Base-by-base conservation (phyloP, 73 alveolate species). In the Paramecium sexaurelia region DNA sequence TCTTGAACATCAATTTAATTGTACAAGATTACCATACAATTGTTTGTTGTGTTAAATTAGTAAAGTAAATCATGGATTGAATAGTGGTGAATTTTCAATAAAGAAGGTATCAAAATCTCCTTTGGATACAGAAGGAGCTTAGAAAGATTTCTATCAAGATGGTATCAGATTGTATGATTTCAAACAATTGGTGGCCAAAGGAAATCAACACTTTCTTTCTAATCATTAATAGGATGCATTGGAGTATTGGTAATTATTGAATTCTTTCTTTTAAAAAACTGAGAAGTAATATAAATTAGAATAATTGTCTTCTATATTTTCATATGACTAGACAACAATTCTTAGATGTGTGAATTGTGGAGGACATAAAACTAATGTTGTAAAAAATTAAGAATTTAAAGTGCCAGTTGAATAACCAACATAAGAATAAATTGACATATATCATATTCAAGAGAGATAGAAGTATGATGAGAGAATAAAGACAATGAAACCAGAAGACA, bases 201-300 rank as follows among this genome's bases (percentile, higher is more conserved):
- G 99, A 84, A 98, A 97, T 92, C 92, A 94, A 20, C 99, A 98
- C 93, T 99, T 99, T 91, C 82, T 97, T 29, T 93, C 99, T 29
- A 96, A 96, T 55, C 95, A 96, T 91, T 97, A 96, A 92, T 98
- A 98, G 66, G 99, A 99, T 94, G 99, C 99, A n/a, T 95, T 93
- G 37, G 99, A 99, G 93, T 99, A 98, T 92, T 94, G 95, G 87
- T 39, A 68, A 33, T 91, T 95, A 94, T 85, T 99, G 75, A 84
- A 93, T 8, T 97, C 93, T 67, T 93, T 93, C 90, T 85, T 98
- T 66, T 93, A 96, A 78, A 96, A 95, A 55, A 91, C 92, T 55
- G 98, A 98, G 93, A 94, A 96, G 75, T 82, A 61, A 10, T 61
- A 36, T 45, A 68, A 93, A 85, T 22, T 73, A 20, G 13, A 20